A percentile compares a stretch with the other conserved stretches of the same genome.
These are phyloP conservation scores for Jatropha podagrica DNA, from an alignment of 441 rosid genomes.

Conservation along the genomic window DNA sequence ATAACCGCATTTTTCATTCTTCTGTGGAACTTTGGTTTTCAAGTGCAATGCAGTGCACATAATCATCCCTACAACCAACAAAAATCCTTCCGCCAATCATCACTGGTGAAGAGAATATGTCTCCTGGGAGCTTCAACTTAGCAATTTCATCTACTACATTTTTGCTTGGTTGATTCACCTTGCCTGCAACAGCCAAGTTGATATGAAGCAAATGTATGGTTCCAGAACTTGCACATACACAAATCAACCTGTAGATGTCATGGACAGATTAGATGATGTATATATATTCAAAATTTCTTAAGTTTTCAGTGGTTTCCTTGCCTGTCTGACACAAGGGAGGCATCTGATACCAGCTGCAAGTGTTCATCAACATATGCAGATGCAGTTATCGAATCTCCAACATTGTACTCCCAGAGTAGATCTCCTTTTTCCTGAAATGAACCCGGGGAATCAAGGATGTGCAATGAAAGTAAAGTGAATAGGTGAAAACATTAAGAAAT, in stretches of 20 bases:
- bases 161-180: constrained; percentile 24
- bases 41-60: constrained; percentile 63
- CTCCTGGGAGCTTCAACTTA: constrained; percentile 55
- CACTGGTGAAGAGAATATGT: constrained; percentile 94
- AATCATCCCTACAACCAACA: constrained; percentile 89
- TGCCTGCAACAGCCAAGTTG: constrained; percentile 26
- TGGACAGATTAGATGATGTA: constrained; percentile 9
- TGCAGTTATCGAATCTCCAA: constrained; percentile 75
- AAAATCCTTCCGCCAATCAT: constrained; percentile 85
- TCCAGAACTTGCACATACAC: constrained; percentile 74
- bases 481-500: not conserved
- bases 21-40: constrained; percentile 23
- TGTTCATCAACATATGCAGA: constrained; percentile 90
- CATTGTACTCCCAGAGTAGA: constrained; percentile 63
- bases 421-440: constrained; percentile 65
- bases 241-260: constrained; percentile 59
- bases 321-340: constrained; percentile 52
- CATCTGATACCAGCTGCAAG: constrained; percentile 49
- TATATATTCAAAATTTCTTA: not conserved
- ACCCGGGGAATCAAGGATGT: constrained; percentile 18
- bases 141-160: constrained; percentile 53
- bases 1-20: constrained; percentile 5
- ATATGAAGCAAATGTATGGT: constrained; percentile 51
- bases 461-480: not conserved
- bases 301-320: constrained; percentile 16